phyloP scores from a whole-genome alignment of 257 asterid species.

The Nicotiana noctiflora region DNA sequence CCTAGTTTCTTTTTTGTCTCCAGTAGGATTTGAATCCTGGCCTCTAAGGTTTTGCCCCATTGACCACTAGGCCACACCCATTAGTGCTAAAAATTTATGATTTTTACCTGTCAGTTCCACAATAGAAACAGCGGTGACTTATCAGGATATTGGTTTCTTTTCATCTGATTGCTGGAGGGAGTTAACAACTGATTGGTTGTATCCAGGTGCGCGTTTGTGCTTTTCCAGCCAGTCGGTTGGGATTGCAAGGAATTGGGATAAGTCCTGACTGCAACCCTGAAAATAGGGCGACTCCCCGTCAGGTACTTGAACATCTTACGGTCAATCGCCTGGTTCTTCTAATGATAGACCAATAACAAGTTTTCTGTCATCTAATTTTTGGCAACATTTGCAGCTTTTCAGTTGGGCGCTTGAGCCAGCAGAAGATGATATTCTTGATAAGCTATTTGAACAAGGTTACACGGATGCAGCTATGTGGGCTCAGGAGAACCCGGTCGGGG shows the following conservation, averaged over 20 bases:
- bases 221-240: constrained; percentile 70
- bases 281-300: constrained; percentile 61
- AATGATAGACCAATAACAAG: background rate
- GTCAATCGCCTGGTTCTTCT: background rate
- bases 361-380: background rate
- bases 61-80: background rate
- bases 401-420: constrained; percentile 99
- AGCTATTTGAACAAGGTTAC: constrained; percentile 72
- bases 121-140: background rate
- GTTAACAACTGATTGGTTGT: background rate
- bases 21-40: background rate
- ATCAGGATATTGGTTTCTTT: background rate
- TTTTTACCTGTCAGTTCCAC: background rate
- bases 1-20: background rate
- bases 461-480: constrained; percentile 87
- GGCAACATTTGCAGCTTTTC: constrained; percentile 46
- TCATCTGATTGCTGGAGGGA: background rate
- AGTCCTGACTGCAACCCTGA: constrained; percentile 97
- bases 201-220: constrained; percentile 88
- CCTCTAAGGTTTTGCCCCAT: background rate
- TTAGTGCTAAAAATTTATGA: background rate
- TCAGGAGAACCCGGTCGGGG: constrained; percentile 53
- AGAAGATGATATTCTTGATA: constrained; percentile 69
- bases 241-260: constrained; percentile 76
- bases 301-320: constrained; percentile 39